A percentile compares a stretch with the other conserved stretches of the same genome.
These are phyloP conservation scores for Nakazawaea ishiwadae DNA, from an alignment of 805 yeast genomes.

Conservation along the genomic window DNA sequence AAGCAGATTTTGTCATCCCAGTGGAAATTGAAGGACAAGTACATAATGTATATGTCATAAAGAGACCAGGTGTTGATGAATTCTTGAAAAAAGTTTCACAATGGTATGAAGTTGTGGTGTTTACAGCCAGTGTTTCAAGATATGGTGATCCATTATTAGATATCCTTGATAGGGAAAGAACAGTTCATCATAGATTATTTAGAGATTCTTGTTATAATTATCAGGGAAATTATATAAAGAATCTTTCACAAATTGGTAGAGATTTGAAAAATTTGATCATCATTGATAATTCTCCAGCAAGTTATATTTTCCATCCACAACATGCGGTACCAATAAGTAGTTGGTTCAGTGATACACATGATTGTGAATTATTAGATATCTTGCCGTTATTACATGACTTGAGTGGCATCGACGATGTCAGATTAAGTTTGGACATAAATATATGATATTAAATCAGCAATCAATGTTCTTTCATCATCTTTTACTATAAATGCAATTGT, in stretches of 20 bases:
- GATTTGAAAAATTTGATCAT: constrained; percentile 83
- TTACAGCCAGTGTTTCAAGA: constrained; percentile 92
- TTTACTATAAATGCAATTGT: no score
- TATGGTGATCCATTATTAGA: constrained; percentile 95
- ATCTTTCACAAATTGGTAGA: constrained; percentile 89
- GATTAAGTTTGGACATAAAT: constrained; percentile 77
- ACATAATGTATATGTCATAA: constrained; percentile 93
- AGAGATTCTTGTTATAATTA: constrained; percentile 92
- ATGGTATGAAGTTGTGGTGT: constrained; percentile 90
- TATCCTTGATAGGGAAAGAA: constrained; percentile 69
- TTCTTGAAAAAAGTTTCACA: constrained; percentile 80
- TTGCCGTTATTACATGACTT: constrained; percentile 87
- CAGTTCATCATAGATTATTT: constrained; percentile 87
- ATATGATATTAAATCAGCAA: constrained; percentile 20
- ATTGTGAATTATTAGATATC: constrained; percentile 88
- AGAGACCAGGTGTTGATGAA: constrained; percentile 97
- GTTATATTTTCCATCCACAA: constrained; percentile 96
- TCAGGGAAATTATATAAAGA: constrained; percentile 93
- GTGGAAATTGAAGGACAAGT: constrained; percentile 91
- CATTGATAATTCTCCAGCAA: constrained; percentile 96
- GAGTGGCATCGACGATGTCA: constrained; percentile 81
- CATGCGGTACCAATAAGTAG: constrained; percentile 96
- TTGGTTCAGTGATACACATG: constrained; percentile 98
- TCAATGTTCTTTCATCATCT: no score
- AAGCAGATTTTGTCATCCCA: constrained; percentile 95